Base-by-base conservation (phyloP, 2,329 filamentous ascomycete species). In the Paraphaeosphaeria minitans region DNA sequence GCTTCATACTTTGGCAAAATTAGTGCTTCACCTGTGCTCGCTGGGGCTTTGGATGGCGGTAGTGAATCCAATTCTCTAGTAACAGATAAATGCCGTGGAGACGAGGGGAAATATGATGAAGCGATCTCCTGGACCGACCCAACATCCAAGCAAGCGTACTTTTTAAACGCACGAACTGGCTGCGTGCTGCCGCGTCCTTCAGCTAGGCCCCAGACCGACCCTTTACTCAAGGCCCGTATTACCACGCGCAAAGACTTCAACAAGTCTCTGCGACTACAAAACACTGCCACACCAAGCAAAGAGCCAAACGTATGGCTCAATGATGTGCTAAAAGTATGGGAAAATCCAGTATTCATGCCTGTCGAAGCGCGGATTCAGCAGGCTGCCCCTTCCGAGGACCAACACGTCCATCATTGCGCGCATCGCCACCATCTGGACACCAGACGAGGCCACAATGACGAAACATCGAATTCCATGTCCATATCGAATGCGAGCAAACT, bases 301-400 rank as follows among this genome's bases (percentile, higher is more conserved):
- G 50, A 50, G 14, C 60, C 63, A 12, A 69, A 63, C 2, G 65
- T 68, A 10, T 92, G 89, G 89, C 77, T 93, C 2, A 79, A 82
- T 9, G 77, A 82, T 7, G 67, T 94, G 7, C 75, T 92, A 1
- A 74, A 81, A 37, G 81, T 80, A 9, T 96, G 92, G 91, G 77
- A 89, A 9, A 96, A 93, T 59, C 91, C 92, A 0, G 80, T 91
- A 0, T 97, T 96, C 71, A 77, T 82, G n/a, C 74, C 74, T 1
- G 73, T 79, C 14, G 79, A 84, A 63, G 72, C 75, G 43, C 69
- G 69, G 14, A 80, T 85, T 55, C 75, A 67, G 46, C 75, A 76
- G 52, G 59, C 78, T n/a, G 67, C 65, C 4, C 43, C 72, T n/a
- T 70, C 65, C 48, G 67, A 62, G 37, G 57, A 61, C 33, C 56